Conservation (phyloP, 2,329 filamentous ascomycete genomes). For the Aspergillus sp. region DNA sequence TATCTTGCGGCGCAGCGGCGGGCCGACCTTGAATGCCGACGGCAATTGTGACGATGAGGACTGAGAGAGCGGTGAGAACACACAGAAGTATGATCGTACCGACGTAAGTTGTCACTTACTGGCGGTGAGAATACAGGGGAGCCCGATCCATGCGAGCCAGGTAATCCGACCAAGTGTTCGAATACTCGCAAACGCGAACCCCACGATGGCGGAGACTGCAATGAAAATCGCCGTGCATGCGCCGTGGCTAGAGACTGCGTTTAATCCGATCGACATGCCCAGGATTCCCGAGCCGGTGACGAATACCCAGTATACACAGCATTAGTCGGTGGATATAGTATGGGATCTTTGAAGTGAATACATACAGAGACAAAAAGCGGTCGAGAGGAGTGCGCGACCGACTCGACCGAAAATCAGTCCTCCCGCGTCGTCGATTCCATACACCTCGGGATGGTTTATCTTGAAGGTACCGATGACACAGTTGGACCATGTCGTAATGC, state of each 20-base stretch:
- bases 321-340: neutral
- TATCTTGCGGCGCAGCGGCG: constrained; percentile 28
- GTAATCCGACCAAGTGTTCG: constrained; percentile 31
- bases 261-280: constrained; percentile 40
- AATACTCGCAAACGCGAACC: constrained; percentile 27
- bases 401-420: constrained; percentile 53
- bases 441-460: constrained; percentile 52
- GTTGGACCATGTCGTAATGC: constrained; percentile 48
- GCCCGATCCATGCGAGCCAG: constrained; percentile 36
- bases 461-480: constrained; percentile 52
- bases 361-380: constrained; percentile 9
- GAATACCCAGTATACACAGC: constrained; percentile 28
- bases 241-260: constrained; percentile 39
- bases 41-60: constrained; percentile 25
- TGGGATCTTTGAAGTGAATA: neutral
- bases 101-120: constrained; percentile 10
- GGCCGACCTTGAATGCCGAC: constrained; percentile 36
- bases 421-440: constrained; percentile 58
- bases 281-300: constrained; percentile 44
- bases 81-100: constrained; percentile 17
- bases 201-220: constrained; percentile 19
- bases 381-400: constrained; percentile 48
- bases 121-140: constrained; percentile 28
- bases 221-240: constrained; percentile 22
- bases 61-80: constrained; percentile 22